A percentile compares a stretch with the other conserved stretches of the same genome.
Evolutionary conservation across 2,329 filamentous ascomycete genomes (phyloP).

Genomic region (Beauveria bassiana): DNA sequence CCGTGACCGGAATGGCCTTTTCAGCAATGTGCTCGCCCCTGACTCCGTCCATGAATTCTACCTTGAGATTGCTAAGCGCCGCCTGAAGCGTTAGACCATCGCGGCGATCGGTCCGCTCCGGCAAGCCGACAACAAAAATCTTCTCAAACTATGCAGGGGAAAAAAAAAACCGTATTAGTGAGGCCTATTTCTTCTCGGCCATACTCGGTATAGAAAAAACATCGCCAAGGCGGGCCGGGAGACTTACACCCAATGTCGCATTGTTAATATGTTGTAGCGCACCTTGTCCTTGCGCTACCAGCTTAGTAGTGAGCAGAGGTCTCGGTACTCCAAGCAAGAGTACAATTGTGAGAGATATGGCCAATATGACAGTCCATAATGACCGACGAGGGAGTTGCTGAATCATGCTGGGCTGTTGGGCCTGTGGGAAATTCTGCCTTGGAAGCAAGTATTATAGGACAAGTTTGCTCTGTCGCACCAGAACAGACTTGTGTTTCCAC

Average conservation of each 20-base stretch:
- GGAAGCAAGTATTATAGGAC: no score
- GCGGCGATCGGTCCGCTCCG: constrained; percentile 41
- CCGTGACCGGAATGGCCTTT: constrained; percentile 27
- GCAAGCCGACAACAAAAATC: constrained; percentile 46
- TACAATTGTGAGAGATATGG: not conserved
- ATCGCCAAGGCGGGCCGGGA: no score
- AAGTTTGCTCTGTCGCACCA: no score
- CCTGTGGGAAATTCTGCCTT: no score
- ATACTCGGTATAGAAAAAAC: no score
- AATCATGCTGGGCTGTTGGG: not conserved
- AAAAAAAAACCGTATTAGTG: no score
- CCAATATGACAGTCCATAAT: not conserved
- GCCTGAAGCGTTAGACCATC: constrained; percentile 42
- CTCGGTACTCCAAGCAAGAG: not conserved
- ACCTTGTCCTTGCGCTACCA: not conserved
- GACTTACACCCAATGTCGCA: constrained; percentile 4
- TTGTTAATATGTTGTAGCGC: not conserved
- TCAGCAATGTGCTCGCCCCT: constrained; percentile 29
- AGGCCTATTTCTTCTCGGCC: no score
- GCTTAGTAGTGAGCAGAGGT: not conserved
- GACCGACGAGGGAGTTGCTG: not conserved
- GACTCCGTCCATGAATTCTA: constrained; percentile 41
- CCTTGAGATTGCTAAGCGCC: constrained; percentile 33
- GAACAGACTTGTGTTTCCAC: no score
- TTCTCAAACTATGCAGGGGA: constrained; percentile 37